Evolutionary conservation across 441 rosid genomes (phyloP).

Genomic region (Pelargonium australe): DNA sequence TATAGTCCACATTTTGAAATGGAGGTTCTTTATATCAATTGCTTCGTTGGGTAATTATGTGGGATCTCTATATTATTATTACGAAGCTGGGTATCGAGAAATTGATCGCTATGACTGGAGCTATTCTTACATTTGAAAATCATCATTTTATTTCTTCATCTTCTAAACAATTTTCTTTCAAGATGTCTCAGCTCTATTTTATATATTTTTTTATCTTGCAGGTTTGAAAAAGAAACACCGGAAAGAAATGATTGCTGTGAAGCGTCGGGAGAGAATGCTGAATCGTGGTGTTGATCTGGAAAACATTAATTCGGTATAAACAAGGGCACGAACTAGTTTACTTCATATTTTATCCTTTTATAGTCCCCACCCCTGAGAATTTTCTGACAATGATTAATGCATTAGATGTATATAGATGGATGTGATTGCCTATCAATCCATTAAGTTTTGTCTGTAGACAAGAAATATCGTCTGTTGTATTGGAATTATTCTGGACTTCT

Average conservation of each 20-base stretch:
- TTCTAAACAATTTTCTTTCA: background rate
- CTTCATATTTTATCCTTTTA: background rate
- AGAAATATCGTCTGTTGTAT: background rate
- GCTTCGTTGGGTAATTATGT: background rate
- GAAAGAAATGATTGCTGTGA: constrained; percentile 67
- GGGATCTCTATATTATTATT: background rate
- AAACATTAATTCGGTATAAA: constrained; percentile 52
- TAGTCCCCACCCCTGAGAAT: background rate
- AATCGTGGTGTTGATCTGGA: constrained; percentile 71
- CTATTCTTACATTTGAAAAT: background rate
- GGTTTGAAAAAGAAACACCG: constrained; percentile 76
- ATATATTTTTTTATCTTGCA: constrained; percentile 17
- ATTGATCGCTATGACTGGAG: background rate
- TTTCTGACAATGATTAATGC: background rate
- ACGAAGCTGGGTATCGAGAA: background rate
- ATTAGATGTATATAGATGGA: too few relatives aligned
- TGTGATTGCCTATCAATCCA: background rate
- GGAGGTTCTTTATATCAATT: background rate
- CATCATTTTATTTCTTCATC: background rate
- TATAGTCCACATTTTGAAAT: background rate
- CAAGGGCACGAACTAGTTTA: background rate
- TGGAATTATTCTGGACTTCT: background rate
- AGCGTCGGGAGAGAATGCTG: constrained; percentile 73
- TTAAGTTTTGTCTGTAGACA: background rate
- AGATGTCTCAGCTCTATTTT: background rate